phyloP scores from a whole-genome alignment of 2,329 filamentous ascomycete genomes.

The Fonsecaea erecta region DNA sequence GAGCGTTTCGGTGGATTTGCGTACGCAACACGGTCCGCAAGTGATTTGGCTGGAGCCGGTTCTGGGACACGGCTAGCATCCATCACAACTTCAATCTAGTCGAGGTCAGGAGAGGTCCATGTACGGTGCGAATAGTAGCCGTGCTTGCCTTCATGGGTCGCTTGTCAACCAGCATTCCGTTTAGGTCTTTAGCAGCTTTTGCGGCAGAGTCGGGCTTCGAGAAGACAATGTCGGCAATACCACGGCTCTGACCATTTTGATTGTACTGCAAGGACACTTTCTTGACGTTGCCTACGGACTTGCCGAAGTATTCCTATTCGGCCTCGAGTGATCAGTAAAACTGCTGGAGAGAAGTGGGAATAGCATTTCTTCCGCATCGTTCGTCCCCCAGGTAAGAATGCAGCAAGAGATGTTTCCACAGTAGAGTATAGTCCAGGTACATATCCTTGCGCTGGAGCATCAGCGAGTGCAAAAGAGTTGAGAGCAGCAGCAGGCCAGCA shows the following conservation, averaged over 20 bases:
- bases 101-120: slow-evolving; percentile 27
- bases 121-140: slow-evolving; percentile 9
- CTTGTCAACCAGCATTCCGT: slow-evolving; percentile 88
- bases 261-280: slow-evolving; percentile 90
- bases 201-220: slow-evolving; percentile 77
- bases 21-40: slow-evolving; percentile 83
- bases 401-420: slow-evolving; percentile 27
- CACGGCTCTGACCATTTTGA: slow-evolving; percentile 86
- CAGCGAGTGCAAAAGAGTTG: slow-evolving; percentile 27
- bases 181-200: slow-evolving; percentile 81
- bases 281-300: slow-evolving; percentile 88
- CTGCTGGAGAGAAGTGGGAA: slow-evolving; percentile 31
- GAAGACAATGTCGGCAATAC: slow-evolving; percentile 90
- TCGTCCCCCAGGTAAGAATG: slow-evolving; percentile 22
- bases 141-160: slow-evolving; percentile 80
- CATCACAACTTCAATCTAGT: slow-evolving; percentile 86
- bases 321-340: slow-evolving; percentile 56
- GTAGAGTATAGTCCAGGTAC: slow-evolving; percentile 29
- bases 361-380: slow-evolving; percentile 28
- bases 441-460: slow-evolving; percentile 30
- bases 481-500: slow-evolving; percentile 27
- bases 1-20: slow-evolving; percentile 41
- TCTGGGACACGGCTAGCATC: slow-evolving; percentile 73
- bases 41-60: slow-evolving; percentile 70
- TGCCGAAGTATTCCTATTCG: slow-evolving; percentile 92